Base-by-base conservation (phyloP, 2,329 filamentous ascomycete genomes). In the Didymella pomorum region DNA sequence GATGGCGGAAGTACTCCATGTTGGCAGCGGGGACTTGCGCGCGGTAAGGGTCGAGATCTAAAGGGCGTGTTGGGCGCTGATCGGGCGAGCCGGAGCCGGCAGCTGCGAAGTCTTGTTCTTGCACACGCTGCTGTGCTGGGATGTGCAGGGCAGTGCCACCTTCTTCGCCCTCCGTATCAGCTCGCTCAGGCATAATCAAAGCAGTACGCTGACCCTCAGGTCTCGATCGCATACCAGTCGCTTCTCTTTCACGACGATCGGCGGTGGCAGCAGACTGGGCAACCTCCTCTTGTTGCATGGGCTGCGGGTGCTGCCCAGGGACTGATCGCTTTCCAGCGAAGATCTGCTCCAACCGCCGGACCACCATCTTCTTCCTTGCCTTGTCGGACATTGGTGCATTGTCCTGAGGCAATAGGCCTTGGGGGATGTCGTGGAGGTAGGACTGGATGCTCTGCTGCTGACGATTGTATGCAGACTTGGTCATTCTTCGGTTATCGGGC, bases 21-120 rank as follows among this genome's bases (percentile, higher is more conserved):
- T 95, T 96, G 1, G 95, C 91, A 0, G 83, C 81, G 0, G 91
- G 90, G 6, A 89, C 80, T 70, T 94, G 91, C 3, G 85, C 82
- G n/a, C 92, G 87, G 71, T 92, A 85, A 2, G 89, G 90, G 66
- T 96, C 92, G 12, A 95, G 78, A 69, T 96, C 92, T 37, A 87
- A 80, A 14, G 90, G 90, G 26, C 90, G 82, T 0, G 92, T 95
- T 1, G 92, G 90, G 49, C 92, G 83, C 74, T 96, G 92, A 54
- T 93, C 89, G 0, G 85, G 84, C 0, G 80, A 81, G 26, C 55
- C 10, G 66, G 72, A 47, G 52, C 74, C 71, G 69, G 74, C 44
- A 54, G 73, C 64, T 1, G 64, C 58, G 51, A 69, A 66, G 48
- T 73, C 70, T 43, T 73, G 71, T 42, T 74, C 68, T 12, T 51